Evolutionary conservation across 768 basidiomycete genomes (phyloP).

Genomic region (Termitomyces sp.): DNA sequence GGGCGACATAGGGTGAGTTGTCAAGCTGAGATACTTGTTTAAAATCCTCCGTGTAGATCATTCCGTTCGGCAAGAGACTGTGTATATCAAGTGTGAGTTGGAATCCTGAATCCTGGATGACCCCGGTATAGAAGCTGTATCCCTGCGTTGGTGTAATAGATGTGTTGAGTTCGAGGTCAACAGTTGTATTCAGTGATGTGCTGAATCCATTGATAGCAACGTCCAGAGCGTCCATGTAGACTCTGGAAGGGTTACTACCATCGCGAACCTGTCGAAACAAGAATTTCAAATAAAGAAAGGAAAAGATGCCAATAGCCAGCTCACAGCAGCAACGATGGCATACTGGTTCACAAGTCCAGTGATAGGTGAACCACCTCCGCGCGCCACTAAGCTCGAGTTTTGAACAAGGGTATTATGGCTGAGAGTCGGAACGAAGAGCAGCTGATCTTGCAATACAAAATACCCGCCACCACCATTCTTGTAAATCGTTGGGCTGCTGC

Average conservation of each 20-base stretch:
- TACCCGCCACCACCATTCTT: conserved; percentile 41
- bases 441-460: conserved; percentile 33
- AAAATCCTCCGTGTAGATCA: conserved; percentile 24
- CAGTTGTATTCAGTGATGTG: conserved; percentile 20
- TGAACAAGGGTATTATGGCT: conserved; percentile 23
- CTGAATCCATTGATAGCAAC: conserved; percentile 18
- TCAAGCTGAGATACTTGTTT: conserved; percentile 21
- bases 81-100: conserved; percentile 26
- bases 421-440: conserved; percentile 36
- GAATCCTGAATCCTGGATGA: conserved; percentile 20
- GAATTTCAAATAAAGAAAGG: neutral
- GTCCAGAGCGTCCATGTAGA: conserved; percentile 23
- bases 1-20: conserved; percentile 19
- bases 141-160: conserved; percentile 19
- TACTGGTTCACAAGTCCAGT: conserved; percentile 18
- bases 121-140: conserved; percentile 25
- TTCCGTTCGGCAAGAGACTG: conserved; percentile 18
- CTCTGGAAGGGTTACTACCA: conserved; percentile 21
- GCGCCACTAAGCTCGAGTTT: conserved; percentile 13
- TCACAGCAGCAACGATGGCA: conserved; percentile 22
- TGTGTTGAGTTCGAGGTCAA: conserved; percentile 20
- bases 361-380: conserved; percentile 19
- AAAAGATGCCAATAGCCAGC: neutral
- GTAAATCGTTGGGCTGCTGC: conserved; percentile 28
- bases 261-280: conserved; percentile 18